Evolutionary conservation across 768 basidiomycete genomes (phyloP).

Genomic region (Tulasnella sp.): DNA sequence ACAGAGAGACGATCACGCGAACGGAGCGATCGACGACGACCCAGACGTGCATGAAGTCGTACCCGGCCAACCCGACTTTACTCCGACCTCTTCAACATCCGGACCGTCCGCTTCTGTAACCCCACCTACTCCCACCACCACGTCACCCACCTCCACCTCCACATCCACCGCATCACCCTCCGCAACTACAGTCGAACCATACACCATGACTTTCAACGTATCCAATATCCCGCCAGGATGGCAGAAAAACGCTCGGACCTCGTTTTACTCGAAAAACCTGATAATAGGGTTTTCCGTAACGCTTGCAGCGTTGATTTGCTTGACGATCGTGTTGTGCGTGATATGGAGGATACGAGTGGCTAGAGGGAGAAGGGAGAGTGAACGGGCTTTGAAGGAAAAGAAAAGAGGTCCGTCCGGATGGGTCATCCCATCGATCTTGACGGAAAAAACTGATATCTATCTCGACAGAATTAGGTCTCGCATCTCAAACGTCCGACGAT

Average conservation of each 20-base stretch:
- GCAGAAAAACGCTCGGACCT: background rate
- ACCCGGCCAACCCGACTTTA: background rate
- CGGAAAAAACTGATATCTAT: background rate
- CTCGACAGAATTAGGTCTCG: background rate
- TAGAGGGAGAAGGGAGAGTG: background rate
- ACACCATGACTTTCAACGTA: conserved; percentile 1
- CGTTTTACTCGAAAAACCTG: conserved; percentile 13
- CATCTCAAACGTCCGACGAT: background rate
- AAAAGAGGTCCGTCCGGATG: background rate
- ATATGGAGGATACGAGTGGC: conserved; percentile 12
- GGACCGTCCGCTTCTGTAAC: background rate
- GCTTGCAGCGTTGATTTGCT: background rate
- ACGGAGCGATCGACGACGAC: background rate
- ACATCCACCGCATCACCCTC: background rate
- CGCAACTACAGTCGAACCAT: background rate
- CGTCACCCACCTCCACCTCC: background rate
- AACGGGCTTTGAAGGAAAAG: background rate
- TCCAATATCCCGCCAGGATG: conserved; percentile 4
- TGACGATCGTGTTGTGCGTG: conserved; percentile 14
- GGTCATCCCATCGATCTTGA: background rate
- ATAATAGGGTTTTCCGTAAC: conserved; percentile 15
- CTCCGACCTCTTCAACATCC: background rate
- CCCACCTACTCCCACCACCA: background rate
- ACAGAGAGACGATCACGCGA: background rate
- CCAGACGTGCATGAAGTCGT: background rate